These are phyloP conservation scores for Diophrys sp. DNA, from an alignment of 73 alveolate genomes.

Conservation along the genomic window DNA sequence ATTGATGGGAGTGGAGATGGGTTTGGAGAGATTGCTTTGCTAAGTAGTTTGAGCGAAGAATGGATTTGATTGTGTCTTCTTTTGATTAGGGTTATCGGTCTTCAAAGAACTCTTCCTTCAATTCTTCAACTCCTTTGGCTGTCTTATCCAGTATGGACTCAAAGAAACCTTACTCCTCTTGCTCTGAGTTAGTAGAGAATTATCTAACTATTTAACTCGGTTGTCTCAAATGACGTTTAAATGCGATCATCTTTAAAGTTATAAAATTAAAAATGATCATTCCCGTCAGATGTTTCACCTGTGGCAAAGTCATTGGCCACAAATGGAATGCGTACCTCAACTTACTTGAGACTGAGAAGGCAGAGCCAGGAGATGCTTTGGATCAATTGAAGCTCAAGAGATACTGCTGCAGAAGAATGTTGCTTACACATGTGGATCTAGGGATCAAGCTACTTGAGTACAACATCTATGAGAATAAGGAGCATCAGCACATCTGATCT, in stretches of 20 bases:
- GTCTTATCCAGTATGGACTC: too few relatives aligned
- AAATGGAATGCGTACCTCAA: slow-evolving; percentile 90
- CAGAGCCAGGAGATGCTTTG: slow-evolving; percentile 75
- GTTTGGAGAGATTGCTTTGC: too few relatives aligned
- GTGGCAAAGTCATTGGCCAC: slow-evolving; percentile 98
- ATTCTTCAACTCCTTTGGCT: too few relatives aligned
- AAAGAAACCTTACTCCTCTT: too few relatives aligned
- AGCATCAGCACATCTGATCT: not conserved
- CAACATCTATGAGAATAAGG: slow-evolving; percentile 56
- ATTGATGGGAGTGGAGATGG: too few relatives aligned
- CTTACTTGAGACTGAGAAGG: slow-evolving; percentile 62
- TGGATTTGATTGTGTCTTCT: too few relatives aligned
- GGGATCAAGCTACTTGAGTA: slow-evolving; percentile 92
- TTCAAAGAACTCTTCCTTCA: too few relatives aligned
- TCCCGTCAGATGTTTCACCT: slow-evolving; percentile 98
- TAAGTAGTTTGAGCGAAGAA: too few relatives aligned
- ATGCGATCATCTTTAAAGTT: slow-evolving; percentile 17
- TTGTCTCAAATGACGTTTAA: too few relatives aligned
- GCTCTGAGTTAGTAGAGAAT: too few relatives aligned
- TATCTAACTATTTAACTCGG: too few relatives aligned
- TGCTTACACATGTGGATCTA: slow-evolving; percentile 95
- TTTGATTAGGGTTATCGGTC: too few relatives aligned
- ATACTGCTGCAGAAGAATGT: slow-evolving; percentile 98
- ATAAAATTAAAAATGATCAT: slow-evolving; percentile 85
- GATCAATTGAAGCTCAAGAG: slow-evolving; percentile 88